A percentile compares a stretch with the other conserved stretches of the same genome.
Evolutionary conservation across 257 asterid genomes (phyloP).

Genomic region (Ilex aquifolium): DNA sequence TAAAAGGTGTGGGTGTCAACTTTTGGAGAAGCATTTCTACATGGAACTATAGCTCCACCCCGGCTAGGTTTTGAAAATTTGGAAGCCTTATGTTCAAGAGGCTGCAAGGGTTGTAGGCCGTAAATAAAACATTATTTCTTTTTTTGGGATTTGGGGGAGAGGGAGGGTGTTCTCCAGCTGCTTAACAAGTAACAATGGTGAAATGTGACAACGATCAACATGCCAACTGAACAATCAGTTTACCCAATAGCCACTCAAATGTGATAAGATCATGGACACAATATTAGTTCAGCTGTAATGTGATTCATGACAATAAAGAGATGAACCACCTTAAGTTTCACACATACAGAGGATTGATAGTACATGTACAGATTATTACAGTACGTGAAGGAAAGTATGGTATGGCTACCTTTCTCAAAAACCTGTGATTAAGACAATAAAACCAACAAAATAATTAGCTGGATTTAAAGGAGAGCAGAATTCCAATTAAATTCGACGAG

Average conservation of each 20-base stretch:
- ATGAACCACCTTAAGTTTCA: slow-evolving; percentile 23
- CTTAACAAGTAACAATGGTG: too few species aligned
- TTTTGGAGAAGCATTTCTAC: too few species aligned
- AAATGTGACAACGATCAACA: too few species aligned
- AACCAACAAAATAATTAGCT: slow-evolving; percentile 29
- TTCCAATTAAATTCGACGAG: slow-evolving; percentile 22
- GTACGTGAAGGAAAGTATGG: slow-evolving; percentile 23
- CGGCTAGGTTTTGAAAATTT: too few species aligned
- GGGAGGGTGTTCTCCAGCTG: too few species aligned
- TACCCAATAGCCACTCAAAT: neutral
- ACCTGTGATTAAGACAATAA: slow-evolving; percentile 25
- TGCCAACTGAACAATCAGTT: neutral
- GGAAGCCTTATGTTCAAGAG: too few species aligned
- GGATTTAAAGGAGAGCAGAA: slow-evolving; percentile 22
- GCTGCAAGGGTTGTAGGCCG: too few species aligned
- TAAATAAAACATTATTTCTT: too few species aligned
- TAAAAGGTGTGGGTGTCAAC: too few species aligned
- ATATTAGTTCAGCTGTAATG: neutral
- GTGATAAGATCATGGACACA: neutral
- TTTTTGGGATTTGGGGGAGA: too few species aligned
- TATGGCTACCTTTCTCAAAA: slow-evolving; percentile 29
- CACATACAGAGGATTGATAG: slow-evolving; percentile 22
- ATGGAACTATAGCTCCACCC: too few species aligned
- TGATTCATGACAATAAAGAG: slow-evolving; percentile 16
- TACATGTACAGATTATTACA: slow-evolving; percentile 49